These are phyloP conservation scores for Primulina eburnea DNA, from an alignment of 257 asterid species.

Conservation along the genomic window DNA sequence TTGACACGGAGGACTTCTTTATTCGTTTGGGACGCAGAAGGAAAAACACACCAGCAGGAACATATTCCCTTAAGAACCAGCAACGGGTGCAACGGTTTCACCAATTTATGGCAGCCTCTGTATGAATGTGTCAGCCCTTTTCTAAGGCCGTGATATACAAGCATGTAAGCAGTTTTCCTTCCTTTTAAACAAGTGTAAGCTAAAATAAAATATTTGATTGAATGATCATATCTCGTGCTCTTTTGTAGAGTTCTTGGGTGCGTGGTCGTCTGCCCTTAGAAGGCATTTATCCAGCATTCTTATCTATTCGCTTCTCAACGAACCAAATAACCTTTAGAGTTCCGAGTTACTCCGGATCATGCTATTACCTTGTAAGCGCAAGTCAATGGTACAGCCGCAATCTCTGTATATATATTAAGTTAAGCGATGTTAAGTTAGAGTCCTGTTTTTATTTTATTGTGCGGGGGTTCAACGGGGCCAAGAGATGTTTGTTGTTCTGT, in stretches of 20 bases:
- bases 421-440: neutral
- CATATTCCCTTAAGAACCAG: constrained; percentile 30
- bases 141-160: constrained; percentile 18
- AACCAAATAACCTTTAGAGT: neutral
- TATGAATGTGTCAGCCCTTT: constrained; percentile 4
- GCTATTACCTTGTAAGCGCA: neutral
- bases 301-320: neutral
- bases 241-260: neutral
- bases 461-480: neutral
- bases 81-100: constrained; percentile 54
- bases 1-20: constrained; percentile 91
- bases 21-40: constrained; percentile 62
- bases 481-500: neutral
- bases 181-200: neutral
- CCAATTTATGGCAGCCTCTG: constrained; percentile 45
- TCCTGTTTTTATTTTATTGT: neutral
- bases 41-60: constrained; percentile 27
- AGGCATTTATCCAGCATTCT: neutral
- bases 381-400: neutral
- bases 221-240: neutral
- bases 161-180: neutral
- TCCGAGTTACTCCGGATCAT: neutral
- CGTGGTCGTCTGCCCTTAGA: neutral
- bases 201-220: no score
- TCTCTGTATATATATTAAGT: neutral